Evolutionary conservation across 345 rosid genomes (phyloP).

Genomic region (Populus simonii): DNA sequence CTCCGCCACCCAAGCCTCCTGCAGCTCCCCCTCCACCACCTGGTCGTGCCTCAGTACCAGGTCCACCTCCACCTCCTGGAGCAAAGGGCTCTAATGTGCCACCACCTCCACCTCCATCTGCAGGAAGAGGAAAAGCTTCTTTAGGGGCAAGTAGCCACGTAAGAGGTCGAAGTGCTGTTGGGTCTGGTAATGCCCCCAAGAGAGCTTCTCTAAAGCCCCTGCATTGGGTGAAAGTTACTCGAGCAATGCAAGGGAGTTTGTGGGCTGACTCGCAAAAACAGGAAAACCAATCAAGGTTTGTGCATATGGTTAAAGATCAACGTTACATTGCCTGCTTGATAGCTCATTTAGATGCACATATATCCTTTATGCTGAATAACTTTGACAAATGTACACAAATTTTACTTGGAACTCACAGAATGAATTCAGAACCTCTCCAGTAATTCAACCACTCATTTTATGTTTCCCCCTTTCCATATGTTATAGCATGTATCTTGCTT

Average conservation of each 20-base stretch:
- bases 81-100: slow-evolving; percentile 52
- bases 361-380: too few species aligned
- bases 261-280: slow-evolving; percentile 94
- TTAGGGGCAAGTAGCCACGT: slow-evolving; percentile 39
- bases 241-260: slow-evolving; percentile 86
- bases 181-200: slow-evolving; percentile 53
- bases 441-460: background rate
- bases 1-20: slow-evolving; percentile 57
- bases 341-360: background rate
- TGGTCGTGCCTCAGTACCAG: slow-evolving; percentile 31
- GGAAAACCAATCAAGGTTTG: slow-evolving; percentile 75
- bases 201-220: slow-evolving; percentile 72
- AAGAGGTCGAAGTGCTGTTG: slow-evolving; percentile 56
- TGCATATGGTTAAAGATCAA: slow-evolving; percentile 14
- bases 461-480: background rate
- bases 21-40: slow-evolving; percentile 58
- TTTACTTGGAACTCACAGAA: background rate
- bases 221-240: slow-evolving; percentile 96
- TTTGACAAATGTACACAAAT: background rate
- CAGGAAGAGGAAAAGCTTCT: slow-evolving; percentile 57
- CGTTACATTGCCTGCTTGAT: background rate
- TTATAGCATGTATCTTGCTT: background rate
- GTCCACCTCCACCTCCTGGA: slow-evolving; percentile 51
- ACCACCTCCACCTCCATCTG: slow-evolving; percentile 72
- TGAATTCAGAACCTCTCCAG: background rate